Conservation (phyloP, 108 stramenopile genomes). For the Hondaea fermentalgiana region DNA sequence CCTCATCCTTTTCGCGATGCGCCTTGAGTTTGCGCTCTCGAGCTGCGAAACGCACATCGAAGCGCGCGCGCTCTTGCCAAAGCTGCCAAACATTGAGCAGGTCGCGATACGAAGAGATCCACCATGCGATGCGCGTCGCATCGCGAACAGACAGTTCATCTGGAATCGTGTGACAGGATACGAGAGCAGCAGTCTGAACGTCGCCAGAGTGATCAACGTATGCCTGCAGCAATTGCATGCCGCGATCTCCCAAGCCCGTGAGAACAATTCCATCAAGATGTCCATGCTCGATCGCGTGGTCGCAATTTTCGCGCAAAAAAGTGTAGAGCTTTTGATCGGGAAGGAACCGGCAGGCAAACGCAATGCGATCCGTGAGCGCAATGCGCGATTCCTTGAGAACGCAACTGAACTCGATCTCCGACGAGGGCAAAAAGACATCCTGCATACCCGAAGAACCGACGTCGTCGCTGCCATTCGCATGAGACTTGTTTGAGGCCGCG, state of each 20-base stretch:
- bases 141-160: background rate
- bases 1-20: background rate
- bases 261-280: background rate
- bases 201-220: slow-evolving; percentile 5
- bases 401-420: background rate
- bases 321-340: background rate
- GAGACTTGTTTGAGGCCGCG: too few species aligned
- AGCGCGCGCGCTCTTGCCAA: slow-evolving; percentile 5
- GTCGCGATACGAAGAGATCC: background rate
- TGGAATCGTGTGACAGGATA: background rate
- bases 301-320: background rate
- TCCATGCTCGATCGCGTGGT: background rate
- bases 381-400: background rate
- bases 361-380: background rate
- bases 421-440: too few species aligned
- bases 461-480: too few species aligned
- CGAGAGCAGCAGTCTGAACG: background rate
- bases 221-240: background rate
- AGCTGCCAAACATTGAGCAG: background rate
- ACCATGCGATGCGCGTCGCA: background rate
- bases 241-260: background rate
- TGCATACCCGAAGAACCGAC: too few species aligned
- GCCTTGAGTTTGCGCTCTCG: background rate
- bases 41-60: background rate
- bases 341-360: background rate